Evolutionary conservation across 1,284 basidiomycete genomes (phyloP).

Genomic region (Mycosarcoma mackinlayi): DNA sequence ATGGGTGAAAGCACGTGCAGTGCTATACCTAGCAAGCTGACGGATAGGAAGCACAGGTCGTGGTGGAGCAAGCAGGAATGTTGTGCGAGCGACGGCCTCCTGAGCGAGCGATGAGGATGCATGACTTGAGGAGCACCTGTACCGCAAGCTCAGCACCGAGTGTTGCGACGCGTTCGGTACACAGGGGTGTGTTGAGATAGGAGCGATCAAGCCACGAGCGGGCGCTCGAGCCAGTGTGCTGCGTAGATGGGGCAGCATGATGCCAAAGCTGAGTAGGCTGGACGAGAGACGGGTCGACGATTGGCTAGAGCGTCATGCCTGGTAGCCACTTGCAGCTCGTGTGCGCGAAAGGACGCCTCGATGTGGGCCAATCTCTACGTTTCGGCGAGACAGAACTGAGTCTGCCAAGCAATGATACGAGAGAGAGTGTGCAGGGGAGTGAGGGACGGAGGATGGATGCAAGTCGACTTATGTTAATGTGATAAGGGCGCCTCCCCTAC

Average conservation of each 20-base stretch:
- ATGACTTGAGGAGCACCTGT: not conserved
- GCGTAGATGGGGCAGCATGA: slow-evolving; percentile 21
- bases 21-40: not conserved
- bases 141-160: not conserved
- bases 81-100: not conserved
- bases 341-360: not conserved
- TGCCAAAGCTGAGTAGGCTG: not conserved
- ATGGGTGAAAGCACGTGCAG: slow-evolving; percentile 4
- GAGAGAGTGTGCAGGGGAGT: too few species aligned
- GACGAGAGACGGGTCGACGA: not conserved
- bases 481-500: too few species aligned
- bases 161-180: not conserved
- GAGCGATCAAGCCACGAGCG: not conserved
- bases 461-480: not conserved
- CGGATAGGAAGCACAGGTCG: not conserved
- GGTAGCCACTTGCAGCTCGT: not conserved
- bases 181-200: not conserved
- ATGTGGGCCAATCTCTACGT: too few species aligned
- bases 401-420: not conserved
- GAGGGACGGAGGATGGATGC: too few species aligned
- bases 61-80: not conserved
- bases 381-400: too few species aligned
- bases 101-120: not conserved
- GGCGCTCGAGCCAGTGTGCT: slow-evolving; percentile 4
- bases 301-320: slow-evolving; percentile 17